These are phyloP conservation scores for Hippophae tibetana DNA, from an alignment of 306 rosid genomes.

Conservation along the genomic window DNA sequence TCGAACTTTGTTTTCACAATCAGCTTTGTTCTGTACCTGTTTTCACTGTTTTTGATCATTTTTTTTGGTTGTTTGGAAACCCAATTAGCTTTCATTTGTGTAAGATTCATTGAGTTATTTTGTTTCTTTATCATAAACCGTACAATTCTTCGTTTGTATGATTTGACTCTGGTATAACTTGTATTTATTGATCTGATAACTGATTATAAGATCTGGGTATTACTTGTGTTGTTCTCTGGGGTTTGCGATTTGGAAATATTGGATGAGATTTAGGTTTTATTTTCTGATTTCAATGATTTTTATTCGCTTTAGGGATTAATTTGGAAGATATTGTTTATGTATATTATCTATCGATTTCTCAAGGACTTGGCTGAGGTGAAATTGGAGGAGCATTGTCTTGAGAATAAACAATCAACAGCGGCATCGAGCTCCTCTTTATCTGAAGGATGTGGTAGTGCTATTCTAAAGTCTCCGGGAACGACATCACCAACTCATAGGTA, in stretches of 20 bases:
- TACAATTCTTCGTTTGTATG: conserved; percentile 16
- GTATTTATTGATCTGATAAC: conserved; percentile 41
- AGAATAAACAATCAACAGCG: conserved; percentile 80
- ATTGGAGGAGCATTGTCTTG: conserved; percentile 71
- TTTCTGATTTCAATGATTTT: conserved; percentile 27
- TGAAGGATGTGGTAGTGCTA: conserved; percentile 64
- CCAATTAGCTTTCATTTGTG: conserved; percentile 18
- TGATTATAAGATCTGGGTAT: conserved; percentile 56
- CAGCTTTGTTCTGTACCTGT: conserved; percentile 11
- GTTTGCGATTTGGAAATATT: conserved; percentile 24
- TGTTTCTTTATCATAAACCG: conserved; percentile 13
- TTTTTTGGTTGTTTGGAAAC: conserved; percentile 17
- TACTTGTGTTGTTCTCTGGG: conserved; percentile 22
- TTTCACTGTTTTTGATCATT: conserved; percentile 25
- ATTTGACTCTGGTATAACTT: conserved; percentile 11
- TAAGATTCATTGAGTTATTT: conserved; percentile 4
- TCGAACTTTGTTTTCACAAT: conserved; percentile 12
- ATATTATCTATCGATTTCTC: conserved; percentile 7
- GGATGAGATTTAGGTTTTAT: conserved; percentile 20
- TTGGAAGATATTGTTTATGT: conserved; percentile 13
- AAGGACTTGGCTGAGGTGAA: conserved; percentile 56
- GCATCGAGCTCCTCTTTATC: conserved; percentile 77
- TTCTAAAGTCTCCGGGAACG: conserved; percentile 58
- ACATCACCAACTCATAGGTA: conserved; percentile 70
- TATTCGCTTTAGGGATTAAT: background rate